phyloP scores from a whole-genome alignment of 2,329 filamentous ascomycete species.

The Erysiphe pulchra region DNA sequence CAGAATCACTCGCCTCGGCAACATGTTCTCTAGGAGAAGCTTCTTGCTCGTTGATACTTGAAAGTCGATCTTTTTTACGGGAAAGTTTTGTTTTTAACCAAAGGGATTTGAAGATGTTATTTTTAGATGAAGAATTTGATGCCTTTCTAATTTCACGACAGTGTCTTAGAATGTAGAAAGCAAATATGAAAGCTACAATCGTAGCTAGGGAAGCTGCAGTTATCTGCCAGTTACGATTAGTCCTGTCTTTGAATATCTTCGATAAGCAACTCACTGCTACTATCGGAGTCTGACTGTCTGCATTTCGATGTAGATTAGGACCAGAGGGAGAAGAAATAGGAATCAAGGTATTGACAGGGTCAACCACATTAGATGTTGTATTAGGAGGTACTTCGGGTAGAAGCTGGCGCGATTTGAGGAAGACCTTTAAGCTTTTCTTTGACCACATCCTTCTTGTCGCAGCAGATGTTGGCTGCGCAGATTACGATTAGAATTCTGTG shows the following conservation, averaged over 20 bases:
- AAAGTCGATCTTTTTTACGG: constrained; percentile 5
- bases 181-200: constrained; percentile 5
- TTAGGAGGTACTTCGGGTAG: background rate
- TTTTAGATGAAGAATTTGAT: constrained; percentile 24
- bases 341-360: background rate
- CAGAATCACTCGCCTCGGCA: constrained; percentile 1
- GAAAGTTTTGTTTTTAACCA: constrained; percentile 23
- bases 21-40: constrained; percentile 7
- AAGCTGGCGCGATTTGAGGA: background rate
- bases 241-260: background rate
- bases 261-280: background rate
- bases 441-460: too few relatives aligned
- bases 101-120: constrained; percentile 20
- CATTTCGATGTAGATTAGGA: background rate
- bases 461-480: too few relatives aligned
- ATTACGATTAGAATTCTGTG: too few relatives aligned
- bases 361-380: background rate
- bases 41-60: constrained; percentile 15
- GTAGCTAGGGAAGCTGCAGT: constrained; percentile 3
- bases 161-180: constrained; percentile 12
- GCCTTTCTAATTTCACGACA: constrained; percentile 19
- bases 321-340: background rate
- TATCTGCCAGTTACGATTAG: constrained; percentile 1
- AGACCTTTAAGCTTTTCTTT: too few relatives aligned
- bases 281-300: background rate